Percentiles rank a stretch among this genome's conserved stretches.
Conservation (phyloP, 2,329 filamentous ascomycete genomes). For the Colletotrichum sp. region DNA sequence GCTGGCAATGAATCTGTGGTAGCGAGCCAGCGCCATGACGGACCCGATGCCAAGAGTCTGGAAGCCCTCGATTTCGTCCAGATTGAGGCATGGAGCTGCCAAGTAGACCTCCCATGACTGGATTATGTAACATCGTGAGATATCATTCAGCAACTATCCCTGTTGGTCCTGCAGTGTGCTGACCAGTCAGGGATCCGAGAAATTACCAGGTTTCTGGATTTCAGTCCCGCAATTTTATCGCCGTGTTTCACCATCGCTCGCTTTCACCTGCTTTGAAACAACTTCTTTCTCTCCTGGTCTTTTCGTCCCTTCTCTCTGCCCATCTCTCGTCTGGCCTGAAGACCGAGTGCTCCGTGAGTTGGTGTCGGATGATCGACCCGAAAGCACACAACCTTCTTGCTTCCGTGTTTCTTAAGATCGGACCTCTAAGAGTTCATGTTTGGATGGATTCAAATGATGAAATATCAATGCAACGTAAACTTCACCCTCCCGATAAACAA, state of each 20-base stretch:
- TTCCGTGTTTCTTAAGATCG: background rate
- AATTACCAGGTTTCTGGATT: background rate
- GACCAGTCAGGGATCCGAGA: background rate
- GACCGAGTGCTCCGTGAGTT: background rate
- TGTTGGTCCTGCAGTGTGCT: background rate
- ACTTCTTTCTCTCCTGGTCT: background rate
- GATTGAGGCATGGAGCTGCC: background rate
- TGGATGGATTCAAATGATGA: background rate
- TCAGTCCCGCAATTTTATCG: background rate
- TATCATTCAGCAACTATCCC: background rate
- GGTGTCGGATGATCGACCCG: conserved; percentile 13
- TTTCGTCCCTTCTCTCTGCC: background rate
- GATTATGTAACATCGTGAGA: background rate
- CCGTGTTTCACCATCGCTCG: conserved; percentile 6
- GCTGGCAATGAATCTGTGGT: background rate
- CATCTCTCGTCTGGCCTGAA: background rate
- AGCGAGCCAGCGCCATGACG: background rate
- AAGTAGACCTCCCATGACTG: background rate
- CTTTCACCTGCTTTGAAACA: background rate
- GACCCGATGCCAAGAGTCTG: background rate
- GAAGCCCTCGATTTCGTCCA: background rate
- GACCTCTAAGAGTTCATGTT: background rate
- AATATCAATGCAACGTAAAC: background rate
- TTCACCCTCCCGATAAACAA: background rate
- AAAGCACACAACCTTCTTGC: background rate